Percentiles rank a stretch among this genome's conserved stretches.
phyloP scores from a whole-genome alignment of 139 green algal species.

The Coelastrella sp. region DNA sequence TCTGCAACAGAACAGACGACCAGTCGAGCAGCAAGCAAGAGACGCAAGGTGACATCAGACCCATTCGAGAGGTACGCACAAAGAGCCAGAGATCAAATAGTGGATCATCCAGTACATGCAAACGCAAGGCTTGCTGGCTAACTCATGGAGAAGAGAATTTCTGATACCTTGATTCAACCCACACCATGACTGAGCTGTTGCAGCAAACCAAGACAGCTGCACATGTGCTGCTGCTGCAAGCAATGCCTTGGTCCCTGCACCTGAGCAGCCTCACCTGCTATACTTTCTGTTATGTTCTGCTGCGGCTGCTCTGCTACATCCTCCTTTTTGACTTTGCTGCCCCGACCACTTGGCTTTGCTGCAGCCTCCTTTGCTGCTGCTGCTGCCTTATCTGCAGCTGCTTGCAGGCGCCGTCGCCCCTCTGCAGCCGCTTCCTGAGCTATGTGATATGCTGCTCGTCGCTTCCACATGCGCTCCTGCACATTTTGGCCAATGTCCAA shows the following conservation, averaged over 20 bases:
- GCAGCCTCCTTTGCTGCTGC: constrained; percentile 4
- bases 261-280: constrained; percentile 26
- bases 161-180: too few species aligned
- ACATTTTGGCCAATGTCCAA: not conserved
- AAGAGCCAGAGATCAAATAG: too few species aligned
- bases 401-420: constrained; percentile 13
- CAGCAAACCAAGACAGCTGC: not conserved
- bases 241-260: not conserved
- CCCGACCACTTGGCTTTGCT: not conserved
- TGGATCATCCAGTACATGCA: too few species aligned
- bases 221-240: not conserved
- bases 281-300: constrained; percentile 6
- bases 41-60: too few species aligned
- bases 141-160: too few species aligned
- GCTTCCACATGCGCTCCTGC: constrained; percentile 78
- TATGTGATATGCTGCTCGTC: constrained; percentile 52
- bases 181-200: too few species aligned
- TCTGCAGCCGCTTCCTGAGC: constrained; percentile 52
- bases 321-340: constrained; percentile 19
- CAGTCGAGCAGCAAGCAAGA: too few species aligned
- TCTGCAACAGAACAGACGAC: not conserved
- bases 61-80: too few species aligned
- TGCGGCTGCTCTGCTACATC: not conserved
- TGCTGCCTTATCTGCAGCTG: not conserved
- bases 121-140: too few species aligned